Evolutionary conservation across 768 basidiomycete species (phyloP).

Genomic region (Hirschioporus abietinus): DNA sequence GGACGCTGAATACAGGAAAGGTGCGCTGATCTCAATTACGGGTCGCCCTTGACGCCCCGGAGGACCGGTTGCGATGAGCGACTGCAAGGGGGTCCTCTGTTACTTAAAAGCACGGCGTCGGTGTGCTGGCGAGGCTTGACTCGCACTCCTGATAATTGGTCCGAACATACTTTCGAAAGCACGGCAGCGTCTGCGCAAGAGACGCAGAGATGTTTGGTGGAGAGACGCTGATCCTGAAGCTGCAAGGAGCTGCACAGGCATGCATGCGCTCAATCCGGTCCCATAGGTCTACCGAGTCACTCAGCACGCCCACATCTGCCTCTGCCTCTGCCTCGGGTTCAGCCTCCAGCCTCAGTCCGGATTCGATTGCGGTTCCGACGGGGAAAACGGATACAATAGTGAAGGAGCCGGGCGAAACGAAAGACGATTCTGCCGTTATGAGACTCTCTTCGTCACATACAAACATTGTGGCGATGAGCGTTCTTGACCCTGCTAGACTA

Average conservation of each 20-base stretch:
- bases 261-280: neutral
- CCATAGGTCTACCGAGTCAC: neutral
- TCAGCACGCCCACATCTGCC: no score
- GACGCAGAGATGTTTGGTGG: neutral
- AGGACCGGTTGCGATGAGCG: neutral
- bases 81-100: neutral
- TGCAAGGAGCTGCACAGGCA: neutral
- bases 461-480: neutral
- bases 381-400: neutral
- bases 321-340: no score
- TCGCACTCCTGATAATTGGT: no score
- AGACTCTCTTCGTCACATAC: neutral
- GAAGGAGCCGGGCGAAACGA: neutral
- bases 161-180: no score
- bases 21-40: neutral
- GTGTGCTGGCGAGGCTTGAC: neutral
- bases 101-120: neutral
- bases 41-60: neutral
- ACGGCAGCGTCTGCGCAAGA: no score
- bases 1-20: neutral
- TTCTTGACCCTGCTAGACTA: neutral
- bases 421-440: neutral
- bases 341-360: neutral
- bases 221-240: neutral
- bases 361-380: neutral